phyloP scores from a whole-genome alignment of 2,329 filamentous ascomycete genomes.

The Penicillium sp. region DNA sequence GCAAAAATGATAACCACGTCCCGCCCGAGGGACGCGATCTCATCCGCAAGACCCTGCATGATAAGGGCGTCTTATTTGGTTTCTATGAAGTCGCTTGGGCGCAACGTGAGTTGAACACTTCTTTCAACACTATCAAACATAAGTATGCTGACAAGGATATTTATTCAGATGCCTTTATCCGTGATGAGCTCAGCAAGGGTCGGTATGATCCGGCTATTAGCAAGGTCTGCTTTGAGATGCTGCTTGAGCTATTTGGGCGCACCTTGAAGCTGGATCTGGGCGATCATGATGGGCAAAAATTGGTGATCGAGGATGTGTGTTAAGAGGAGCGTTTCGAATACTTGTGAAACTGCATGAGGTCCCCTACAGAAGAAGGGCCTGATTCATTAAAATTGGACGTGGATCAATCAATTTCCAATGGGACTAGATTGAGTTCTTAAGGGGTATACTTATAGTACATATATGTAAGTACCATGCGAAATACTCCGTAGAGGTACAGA shows the following conservation, averaged over 20 bases:
- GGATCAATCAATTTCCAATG: not conserved
- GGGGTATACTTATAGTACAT: not conserved
- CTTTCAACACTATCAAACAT: not conserved
- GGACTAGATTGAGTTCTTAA: not conserved
- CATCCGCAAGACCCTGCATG: slow-evolving; percentile 77
- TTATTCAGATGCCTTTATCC: slow-evolving; percentile 73
- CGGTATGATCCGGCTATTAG: slow-evolving; percentile 84
- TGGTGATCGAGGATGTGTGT: slow-evolving; percentile 71
- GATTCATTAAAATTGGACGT: not conserved
- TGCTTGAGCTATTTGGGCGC: slow-evolving; percentile 80
- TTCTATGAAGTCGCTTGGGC: slow-evolving; percentile 93
- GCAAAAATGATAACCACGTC: slow-evolving; percentile 86
- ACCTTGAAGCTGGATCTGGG: slow-evolving; percentile 78
- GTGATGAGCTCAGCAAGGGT: slow-evolving; percentile 90
- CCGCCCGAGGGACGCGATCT: slow-evolving; percentile 77
- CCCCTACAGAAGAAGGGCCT: not conserved
- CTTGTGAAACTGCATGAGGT: not conserved
- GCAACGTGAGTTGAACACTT: slow-evolving; percentile 59
- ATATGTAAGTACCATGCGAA: not conserved
- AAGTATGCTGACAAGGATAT: slow-evolving; percentile 7
- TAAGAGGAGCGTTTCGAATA: slow-evolving; percentile 34
- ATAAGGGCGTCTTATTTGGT: slow-evolving; percentile 68
- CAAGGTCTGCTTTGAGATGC: slow-evolving; percentile 85
- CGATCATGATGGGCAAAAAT: slow-evolving; percentile 57
- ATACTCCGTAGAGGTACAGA: not conserved